phyloP scores from a whole-genome alignment of 176 grass and related monocot genomes.

The Musa acuminata region DNA sequence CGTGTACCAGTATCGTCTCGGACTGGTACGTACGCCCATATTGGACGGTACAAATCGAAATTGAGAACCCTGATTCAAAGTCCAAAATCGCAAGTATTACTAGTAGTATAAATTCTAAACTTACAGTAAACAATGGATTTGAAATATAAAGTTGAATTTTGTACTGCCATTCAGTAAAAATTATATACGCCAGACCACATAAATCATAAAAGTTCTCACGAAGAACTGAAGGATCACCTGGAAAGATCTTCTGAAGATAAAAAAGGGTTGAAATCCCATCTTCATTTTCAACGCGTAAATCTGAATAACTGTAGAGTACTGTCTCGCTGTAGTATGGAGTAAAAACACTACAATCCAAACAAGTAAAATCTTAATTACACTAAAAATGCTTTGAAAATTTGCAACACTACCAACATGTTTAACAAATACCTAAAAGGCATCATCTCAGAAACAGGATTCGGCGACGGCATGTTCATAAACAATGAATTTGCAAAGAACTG shows the following conservation, averaged over 20 bases:
- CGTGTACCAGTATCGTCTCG: no score
- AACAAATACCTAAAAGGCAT: slow-evolving; percentile 74
- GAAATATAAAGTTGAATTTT: no score
- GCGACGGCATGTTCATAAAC: slow-evolving; percentile 85
- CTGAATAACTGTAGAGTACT: slow-evolving; percentile 73
- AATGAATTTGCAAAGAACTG: slow-evolving; percentile 90
- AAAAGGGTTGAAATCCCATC: slow-evolving; percentile 94
- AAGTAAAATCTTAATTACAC: slow-evolving; percentile 14
- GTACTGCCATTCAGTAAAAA: not conserved
- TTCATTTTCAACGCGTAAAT: slow-evolving; percentile 71
- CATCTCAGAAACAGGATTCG: slow-evolving; percentile 86
- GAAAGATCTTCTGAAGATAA: slow-evolving; percentile 98
- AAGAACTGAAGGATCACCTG: slow-evolving; percentile 34
- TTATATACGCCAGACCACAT: not conserved
- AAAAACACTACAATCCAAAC: slow-evolving; percentile 78
- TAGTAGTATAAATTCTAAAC: no score
- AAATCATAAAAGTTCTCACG: not conserved
- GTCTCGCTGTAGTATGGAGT: slow-evolving; percentile 98
- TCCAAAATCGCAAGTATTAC: no score
- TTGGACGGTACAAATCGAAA: no score
- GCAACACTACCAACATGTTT: slow-evolving; percentile 14
- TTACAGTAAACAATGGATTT: no score
- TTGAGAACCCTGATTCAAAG: not conserved
- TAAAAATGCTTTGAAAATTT: slow-evolving; percentile 9
- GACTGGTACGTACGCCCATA: no score